Evolutionary conservation across 768 basidiomycete species (phyloP).

Genomic region (Russula earlei): DNA sequence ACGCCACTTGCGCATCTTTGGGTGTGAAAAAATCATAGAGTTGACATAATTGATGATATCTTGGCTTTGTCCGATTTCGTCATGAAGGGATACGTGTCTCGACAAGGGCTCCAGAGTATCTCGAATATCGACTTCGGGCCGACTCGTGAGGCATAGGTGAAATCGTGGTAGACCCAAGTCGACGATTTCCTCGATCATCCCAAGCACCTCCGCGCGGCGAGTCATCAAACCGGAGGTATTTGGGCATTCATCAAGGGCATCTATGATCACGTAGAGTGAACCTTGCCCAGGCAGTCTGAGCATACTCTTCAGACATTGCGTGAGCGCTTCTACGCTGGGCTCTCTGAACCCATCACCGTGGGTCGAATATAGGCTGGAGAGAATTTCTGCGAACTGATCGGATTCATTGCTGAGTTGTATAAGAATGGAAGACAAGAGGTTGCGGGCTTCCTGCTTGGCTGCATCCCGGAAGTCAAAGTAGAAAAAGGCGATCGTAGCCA

Average conservation of each 20-base stretch:
- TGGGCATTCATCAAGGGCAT: not conserved
- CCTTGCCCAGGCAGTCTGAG: not conserved
- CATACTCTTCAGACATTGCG: not conserved
- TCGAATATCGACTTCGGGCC: not conserved
- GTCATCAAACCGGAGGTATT: not conserved
- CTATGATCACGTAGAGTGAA: not conserved
- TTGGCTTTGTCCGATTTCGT: no score
- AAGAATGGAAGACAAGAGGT: not conserved
- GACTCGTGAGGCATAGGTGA: not conserved
- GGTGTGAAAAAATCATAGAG: no score
- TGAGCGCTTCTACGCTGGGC: not conserved
- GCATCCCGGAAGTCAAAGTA: not conserved
- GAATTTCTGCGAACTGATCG: not conserved
- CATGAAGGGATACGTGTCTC: not conserved
- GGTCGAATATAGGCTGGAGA: not conserved
- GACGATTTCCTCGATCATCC: not conserved
- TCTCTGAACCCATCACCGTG: not conserved
- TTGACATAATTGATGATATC: no score
- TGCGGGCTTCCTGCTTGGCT: not conserved
- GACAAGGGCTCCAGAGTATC: not conserved
- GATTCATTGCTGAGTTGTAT: not conserved
- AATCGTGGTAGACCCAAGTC: not conserved
- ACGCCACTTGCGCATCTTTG: not conserved
- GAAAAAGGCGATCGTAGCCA: not conserved
- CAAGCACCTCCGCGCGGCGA: not conserved